These are phyloP conservation scores for Stachybotrys echinatus DNA, from an alignment of 2,329 filamentous ascomycete genomes.

Conservation along the genomic window DNA sequence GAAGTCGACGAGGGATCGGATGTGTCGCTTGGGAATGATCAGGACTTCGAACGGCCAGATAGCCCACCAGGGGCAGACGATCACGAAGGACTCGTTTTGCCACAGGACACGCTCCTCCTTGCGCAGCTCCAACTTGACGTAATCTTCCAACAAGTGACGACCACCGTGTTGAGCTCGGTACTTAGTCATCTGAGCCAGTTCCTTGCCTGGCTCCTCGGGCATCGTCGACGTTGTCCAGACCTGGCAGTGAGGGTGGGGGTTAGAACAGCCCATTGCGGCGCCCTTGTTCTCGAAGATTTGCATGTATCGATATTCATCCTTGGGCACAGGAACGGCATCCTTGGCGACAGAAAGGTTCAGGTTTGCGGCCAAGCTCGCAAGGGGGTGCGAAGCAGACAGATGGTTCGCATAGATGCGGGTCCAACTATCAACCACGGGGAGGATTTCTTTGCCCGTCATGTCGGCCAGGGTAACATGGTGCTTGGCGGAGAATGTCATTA, in stretches of 20 bases:
- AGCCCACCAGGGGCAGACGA: constrained; percentile 96
- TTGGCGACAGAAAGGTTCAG: constrained; percentile 32
- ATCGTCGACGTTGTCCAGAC: constrained; percentile 90
- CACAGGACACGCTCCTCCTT: constrained; percentile 85
- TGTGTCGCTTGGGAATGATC: constrained; percentile 78
- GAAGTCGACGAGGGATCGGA: constrained; percentile 80
- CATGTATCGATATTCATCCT: constrained; percentile 87
- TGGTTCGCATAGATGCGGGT: constrained; percentile 83
- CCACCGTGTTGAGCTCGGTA: constrained; percentile 71
- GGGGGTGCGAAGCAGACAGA: constrained; percentile 65
- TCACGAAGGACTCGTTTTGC: constrained; percentile 78
- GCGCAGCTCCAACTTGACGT: constrained; percentile 73
- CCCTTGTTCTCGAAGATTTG: constrained; percentile 99
- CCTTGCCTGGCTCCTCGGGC: constrained; percentile 81
- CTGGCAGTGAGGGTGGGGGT: constrained; percentile 95
- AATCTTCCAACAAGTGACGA: constrained; percentile 77
- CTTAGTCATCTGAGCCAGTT: constrained; percentile 71
- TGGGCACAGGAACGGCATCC: constrained; percentile 41
- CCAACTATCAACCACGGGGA: constrained; percentile 85
- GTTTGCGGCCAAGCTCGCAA: constrained; percentile 37
- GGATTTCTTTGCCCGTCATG: constrained; percentile 69
- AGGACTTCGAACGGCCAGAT: constrained; percentile 96
- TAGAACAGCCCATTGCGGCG: constrained; percentile 95
- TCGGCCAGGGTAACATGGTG: constrained; percentile 93
- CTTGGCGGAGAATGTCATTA: constrained; percentile 86